Base-by-base conservation (phyloP, 768 basidiomycete genomes). In the Aureoboletus auriporus region DNA sequence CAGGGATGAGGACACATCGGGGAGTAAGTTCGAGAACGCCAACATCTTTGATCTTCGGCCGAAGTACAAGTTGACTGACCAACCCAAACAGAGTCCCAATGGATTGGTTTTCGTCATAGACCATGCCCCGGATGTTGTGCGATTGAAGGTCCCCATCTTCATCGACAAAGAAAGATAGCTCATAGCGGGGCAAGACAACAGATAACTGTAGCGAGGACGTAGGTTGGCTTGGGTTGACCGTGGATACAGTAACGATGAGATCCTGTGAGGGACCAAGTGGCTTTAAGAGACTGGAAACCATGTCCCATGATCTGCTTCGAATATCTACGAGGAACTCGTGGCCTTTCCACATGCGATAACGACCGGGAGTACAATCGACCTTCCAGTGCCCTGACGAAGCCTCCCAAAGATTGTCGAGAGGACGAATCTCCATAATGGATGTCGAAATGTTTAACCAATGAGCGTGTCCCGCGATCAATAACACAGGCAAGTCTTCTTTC, bases 31-130 rank as follows among this genome's bases (percentile, higher is more conserved):
- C 46, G 6, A 1, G 13, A 42, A 13, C 28, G 6, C 23, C 29
- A 17, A 17, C 7, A 6, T 46, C 55, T 26, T 16, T 31, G 17
- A 9, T 1, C 8, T 53, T 62, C 41, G 54, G 57, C n/a, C 73
- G 64, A 30, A 77, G 65, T 2, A 79, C 63, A n/a, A 76, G 70
- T 26, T 60, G 66, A 30, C 59, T 69, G 31, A 38, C 29, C 30
- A 79, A 55, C 8, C 77, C 78, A 37, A 75, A 66, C 53, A 80
- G 59, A 0, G 74, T 71, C 1, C 75, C 75, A 2, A 61, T 57
- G 0, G 64, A 73, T 50, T 23, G 20, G 20, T 23, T 23, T 4
- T 23, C 20, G 20, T 23, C 20, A 23, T 23, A 23, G 4, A 23
- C 20, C 20, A 23, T 23, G 20, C 20, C 20, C 20, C 4, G 20